A percentile compares a stretch with the other conserved stretches of the same genome.
These are phyloP conservation scores for Blastobotrys petasosporus DNA, from an alignment of 1,139 yeast species.

Conservation along the genomic window DNA sequence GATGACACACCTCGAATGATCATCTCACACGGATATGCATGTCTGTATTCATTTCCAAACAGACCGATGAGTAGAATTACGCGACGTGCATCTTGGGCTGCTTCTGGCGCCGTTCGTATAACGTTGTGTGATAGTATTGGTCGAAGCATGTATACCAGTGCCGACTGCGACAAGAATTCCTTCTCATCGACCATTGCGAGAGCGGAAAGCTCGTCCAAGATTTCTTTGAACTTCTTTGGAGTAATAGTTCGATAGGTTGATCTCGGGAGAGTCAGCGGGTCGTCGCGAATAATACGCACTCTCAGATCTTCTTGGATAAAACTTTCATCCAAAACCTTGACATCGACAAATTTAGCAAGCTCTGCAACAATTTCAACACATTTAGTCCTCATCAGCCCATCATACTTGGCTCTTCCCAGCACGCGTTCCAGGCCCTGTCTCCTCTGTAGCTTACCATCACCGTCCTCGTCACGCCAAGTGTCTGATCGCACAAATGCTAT, in stretches of 20 bases:
- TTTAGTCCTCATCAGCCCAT: background rate
- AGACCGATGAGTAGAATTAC: conserved; percentile 11
- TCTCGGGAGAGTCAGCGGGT: no score
- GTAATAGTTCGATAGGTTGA: background rate
- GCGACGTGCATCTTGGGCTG: conserved; percentile 8
- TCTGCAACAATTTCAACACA: conserved; percentile 8
- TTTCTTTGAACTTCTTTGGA: background rate
- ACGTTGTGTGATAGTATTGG: background rate
- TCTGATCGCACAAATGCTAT: no score
- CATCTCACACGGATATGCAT: conserved; percentile 15
- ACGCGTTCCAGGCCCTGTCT: no score
- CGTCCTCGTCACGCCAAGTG: no score
- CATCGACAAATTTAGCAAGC: conserved; percentile 7
- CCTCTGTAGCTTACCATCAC: no score
- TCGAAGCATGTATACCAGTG: background rate
- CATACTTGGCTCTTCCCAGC: background rate
- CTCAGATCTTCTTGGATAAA: background rate
- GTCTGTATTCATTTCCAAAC: background rate
- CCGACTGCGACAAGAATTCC: background rate
- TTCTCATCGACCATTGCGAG: background rate
- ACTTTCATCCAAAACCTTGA: background rate
- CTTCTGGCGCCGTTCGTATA: background rate
- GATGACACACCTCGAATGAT: conserved; percentile 13
- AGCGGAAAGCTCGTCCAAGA: background rate
- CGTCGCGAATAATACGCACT: no score